Base-by-base conservation (phyloP, 208 protist genomes). In the Crithidia sp. region DNA sequence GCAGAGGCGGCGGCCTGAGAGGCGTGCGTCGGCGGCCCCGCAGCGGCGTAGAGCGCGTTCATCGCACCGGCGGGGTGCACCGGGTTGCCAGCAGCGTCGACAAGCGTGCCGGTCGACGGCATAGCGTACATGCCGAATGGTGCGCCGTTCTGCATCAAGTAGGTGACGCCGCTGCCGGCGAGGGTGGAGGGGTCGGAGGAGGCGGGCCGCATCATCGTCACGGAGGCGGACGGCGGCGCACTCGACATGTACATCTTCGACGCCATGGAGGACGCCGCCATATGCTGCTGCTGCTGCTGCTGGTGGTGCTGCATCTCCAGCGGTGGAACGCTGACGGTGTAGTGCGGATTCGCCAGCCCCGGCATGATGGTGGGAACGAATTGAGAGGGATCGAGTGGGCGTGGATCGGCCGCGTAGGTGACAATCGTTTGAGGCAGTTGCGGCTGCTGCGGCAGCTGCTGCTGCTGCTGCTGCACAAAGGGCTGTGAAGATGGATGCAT, bases 51-150 rank as follows among this genome's bases (percentile, higher is more conserved):
- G 28, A 4, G 13, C 57, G 10, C 39, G 17, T 47, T 28, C 28
- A 28, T 28, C 28, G 28, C 28, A 39, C 5, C 36, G 19, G 37
- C 7, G 12, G 13, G 37, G 19, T 67, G 62, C 4, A 67, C 36
- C 8, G 64, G 7, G 40, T 50, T 58, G 13, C 64, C 49, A 2
- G 64, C 40, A 3, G 64, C 49, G n/a, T 67, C 62, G 14, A 67
- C 37, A 9, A 57, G 37, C 14, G 49, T 67, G 12, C 62, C 62
- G 12, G 19, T 36, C 10, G 49, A 12, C 8, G 64, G 53, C 6
- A 59, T n/a, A 4, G 64, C 64, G 52, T 69, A 69, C n/a, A 69
- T 39, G 52, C 64, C 64, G 36, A 69, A 69, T 10, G 64, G 64
- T 4, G 37, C 17, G 37, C 40, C 40, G 64, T 40, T 59, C 52